Base-by-base conservation (phyloP, 495 filamentous ascomycete species). In the Penicillium paxilli region DNA sequence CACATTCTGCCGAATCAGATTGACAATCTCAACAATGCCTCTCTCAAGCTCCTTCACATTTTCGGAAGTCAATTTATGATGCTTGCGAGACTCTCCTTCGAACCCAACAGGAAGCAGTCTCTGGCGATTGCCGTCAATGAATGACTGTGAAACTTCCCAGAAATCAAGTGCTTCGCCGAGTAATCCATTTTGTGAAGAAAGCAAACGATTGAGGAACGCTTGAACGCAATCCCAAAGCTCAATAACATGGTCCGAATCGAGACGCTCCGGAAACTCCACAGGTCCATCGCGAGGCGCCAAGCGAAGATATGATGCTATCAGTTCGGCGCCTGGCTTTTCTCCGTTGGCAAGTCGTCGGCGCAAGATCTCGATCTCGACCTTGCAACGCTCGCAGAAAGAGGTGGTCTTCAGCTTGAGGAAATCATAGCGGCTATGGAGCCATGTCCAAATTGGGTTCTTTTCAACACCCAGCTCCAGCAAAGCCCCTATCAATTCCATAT, bases 391-490 rank as follows among this genome's bases (percentile, higher is more conserved):
- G 49, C 89, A 90, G 17, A 87, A 87, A 2, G 83, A 76, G 9
- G 80, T 80, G 42, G 96, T 92, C 56, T 89, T 93, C 52, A 83
- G 84, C 63, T 92, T 96, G 32, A 98, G 71, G 61, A 92, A 88
- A 44, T 96, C 90, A 60, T 89, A 92, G 5, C 90, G 84, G 61
- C 89, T 96, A 48, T 92, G 72, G 33, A 98, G 81, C 94, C 94
- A 98, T 1, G 91, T 81, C 89, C 89, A 96, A 47, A 98, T 93
- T 9, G 94, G 94, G 66, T 96, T 98, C 45, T 98, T 91, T 19
- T 94, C 87, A 10, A 96, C 92, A 20, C 94, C 94, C 16, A 98
- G 70, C 69, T 98, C 92, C 23, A 98, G 69, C 24, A 98, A 78
- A 14, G 96, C 81, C 12, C 87, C 80, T 40, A 96, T 96, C 44